phyloP scores from a whole-genome alignment of 495 filamentous ascomycete species.

The Terfezia claveryi region DNA sequence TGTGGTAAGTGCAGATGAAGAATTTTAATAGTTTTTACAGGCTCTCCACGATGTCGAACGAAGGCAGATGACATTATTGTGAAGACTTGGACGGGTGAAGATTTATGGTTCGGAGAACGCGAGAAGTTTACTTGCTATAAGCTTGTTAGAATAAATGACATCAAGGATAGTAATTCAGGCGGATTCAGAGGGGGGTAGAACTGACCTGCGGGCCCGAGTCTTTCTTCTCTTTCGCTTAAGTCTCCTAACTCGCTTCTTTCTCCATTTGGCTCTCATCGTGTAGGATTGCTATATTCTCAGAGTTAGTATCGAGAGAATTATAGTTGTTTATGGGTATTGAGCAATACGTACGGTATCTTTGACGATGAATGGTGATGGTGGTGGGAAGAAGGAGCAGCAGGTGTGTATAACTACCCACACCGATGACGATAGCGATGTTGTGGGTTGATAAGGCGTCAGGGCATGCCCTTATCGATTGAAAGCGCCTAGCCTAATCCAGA shows the following conservation, averaged over 20 bases:
- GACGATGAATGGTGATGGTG: neutral
- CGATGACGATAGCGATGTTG: neutral
- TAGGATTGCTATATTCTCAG: neutral
- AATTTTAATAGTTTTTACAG: too few relatives aligned
- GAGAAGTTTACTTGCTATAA: neutral
- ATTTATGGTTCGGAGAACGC: too few relatives aligned
- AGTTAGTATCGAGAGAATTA: neutral
- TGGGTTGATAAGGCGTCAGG: neutral
- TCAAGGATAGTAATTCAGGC: neutral
- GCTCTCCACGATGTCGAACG: too few relatives aligned
- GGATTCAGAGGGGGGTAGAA: neutral
- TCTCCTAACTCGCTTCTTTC: conserved; percentile 30
- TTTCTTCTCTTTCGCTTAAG: conserved; percentile 33
- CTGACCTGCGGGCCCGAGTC: conserved; percentile 28
- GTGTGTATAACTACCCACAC: neutral
- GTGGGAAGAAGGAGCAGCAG: neutral
- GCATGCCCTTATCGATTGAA: too few relatives aligned
- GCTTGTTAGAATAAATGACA: neutral
- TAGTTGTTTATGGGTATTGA: neutral
- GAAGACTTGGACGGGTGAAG: too few relatives aligned
- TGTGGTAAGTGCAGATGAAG: too few relatives aligned
- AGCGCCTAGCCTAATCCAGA: too few relatives aligned
- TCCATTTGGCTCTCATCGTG: conserved; percentile 32
- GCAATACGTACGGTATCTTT: neutral
- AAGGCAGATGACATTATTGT: too few relatives aligned